Conservation (phyloP, 2,329 filamentous ascomycete genomes). For the Diplodia intermedia region DNA sequence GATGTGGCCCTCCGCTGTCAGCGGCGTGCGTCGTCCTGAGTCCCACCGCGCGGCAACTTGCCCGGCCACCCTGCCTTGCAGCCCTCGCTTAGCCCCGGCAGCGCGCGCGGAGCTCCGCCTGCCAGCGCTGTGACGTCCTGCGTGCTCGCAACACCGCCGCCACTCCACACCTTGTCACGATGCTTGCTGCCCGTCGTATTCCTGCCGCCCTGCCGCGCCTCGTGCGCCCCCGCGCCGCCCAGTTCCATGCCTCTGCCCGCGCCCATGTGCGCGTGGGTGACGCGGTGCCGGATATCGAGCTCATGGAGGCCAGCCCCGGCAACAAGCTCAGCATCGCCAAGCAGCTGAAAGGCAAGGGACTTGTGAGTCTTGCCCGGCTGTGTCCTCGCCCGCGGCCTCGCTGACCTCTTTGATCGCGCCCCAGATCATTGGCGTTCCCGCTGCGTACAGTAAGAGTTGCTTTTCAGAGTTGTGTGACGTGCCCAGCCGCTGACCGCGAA, state of each 20-base stretch:
- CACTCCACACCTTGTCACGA: slow-evolving; percentile 20
- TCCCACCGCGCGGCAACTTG: slow-evolving; percentile 15
- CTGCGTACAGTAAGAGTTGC: slow-evolving; percentile 51
- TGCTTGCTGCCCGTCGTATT: slow-evolving; percentile 33
- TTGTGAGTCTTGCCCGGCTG: slow-evolving; percentile 15
- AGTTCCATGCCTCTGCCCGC: slow-evolving; percentile 70
- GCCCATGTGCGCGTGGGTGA: slow-evolving; percentile 79
- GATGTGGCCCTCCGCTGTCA: slow-evolving; percentile 13
- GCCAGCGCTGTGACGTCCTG: slow-evolving; percentile 1
- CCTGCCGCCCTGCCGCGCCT: slow-evolving; percentile 27
- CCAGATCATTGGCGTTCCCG: slow-evolving; percentile 45
- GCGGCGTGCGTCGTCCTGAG: slow-evolving; percentile 17
- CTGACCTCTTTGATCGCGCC: slow-evolving; percentile 4
- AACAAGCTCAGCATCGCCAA: slow-evolving; percentile 88
- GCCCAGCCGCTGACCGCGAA: slow-evolving; percentile 36
- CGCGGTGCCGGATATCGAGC: slow-evolving; percentile 75
- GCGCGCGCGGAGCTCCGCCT: slow-evolving; percentile 1
- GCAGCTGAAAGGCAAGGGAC: slow-evolving; percentile 75
- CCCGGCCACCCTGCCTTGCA: neutral
- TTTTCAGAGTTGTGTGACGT: neutral
- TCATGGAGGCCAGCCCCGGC: slow-evolving; percentile 84
- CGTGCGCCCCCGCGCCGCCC: slow-evolving; percentile 4
- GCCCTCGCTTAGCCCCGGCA: slow-evolving; percentile 14
- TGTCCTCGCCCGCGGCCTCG: neutral
- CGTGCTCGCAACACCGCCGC: slow-evolving; percentile 5